Base-by-base conservation (phyloP, 176 grass and related monocot genomes). In the Avena eriantha region DNA sequence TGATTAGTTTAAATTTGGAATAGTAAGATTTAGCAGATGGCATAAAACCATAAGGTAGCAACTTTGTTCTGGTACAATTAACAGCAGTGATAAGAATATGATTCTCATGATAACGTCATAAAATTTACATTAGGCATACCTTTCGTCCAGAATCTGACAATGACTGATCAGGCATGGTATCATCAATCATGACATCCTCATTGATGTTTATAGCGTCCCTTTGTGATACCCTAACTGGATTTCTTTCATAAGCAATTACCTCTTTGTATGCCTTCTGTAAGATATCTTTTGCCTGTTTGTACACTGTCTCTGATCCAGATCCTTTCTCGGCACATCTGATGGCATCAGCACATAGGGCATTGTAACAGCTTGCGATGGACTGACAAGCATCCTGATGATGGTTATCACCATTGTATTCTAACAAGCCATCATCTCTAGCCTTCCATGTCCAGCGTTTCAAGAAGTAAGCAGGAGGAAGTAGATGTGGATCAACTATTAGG, bases 181-280 rank as follows among this genome's bases (percentile, higher is more conserved):
- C 96, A 90, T 92, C 86, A 66, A 94, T 80, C 2, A 80, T 94
- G 57, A 98, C 91, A 86, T 95, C 96, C 51, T 98, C 93, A 34
- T 98, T 98, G 55, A 98, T 98, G 74, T 98, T 98, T 80, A 95
- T 98, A 46, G 72, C 86, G 85, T 95, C 93, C 80, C 96, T 90
- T 74, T 95, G 96, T 55, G 73, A 82, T 80, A 63, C 90, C 76
- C 69, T 70, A n/a, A 51, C 76, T 73, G 83, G 48, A 89, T 92
- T 92, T 92, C 86, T 95, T 63, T 95, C 96, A 85, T 69, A 93
- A 63, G 84, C 69, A 89, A 98, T 82, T 76, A 98, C 88, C 63
- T 95, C 92, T 55, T 88, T 86, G 69, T 92, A 95, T 17, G 93
- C 96, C 86, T 92, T 98, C 60, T 89, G 86, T 65, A 98, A 83